Evolutionary conservation across 208 protist species (phyloP).

Genomic region (Blastocrithidia nonstop): DNA sequence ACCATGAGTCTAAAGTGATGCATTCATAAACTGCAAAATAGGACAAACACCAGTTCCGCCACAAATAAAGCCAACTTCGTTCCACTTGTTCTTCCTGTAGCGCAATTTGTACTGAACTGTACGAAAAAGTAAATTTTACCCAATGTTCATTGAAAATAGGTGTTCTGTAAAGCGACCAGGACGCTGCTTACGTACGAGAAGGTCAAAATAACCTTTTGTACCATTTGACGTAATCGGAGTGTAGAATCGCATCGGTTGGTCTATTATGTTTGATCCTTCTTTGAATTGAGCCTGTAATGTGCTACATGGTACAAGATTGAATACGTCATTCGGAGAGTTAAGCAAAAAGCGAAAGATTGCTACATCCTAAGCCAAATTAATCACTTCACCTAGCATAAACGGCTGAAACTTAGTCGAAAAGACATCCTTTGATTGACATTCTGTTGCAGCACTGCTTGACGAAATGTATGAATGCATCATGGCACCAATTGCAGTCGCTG

Average conservation of each 20-base stretch:
- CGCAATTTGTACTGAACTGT: conserved; percentile 63
- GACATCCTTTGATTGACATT: conserved; percentile 17
- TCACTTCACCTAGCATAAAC: conserved; percentile 72
- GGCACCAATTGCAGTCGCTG: conserved; percentile 38
- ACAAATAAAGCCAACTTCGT: conserved; percentile 75
- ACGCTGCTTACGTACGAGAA: conserved; percentile 74
- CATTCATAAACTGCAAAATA: conserved; percentile 83
- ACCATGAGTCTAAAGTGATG: conserved; percentile 54
- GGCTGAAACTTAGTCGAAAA: conserved; percentile 62
- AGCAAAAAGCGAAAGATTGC: conserved; percentile 80
- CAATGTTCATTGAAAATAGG: conserved; percentile 70
- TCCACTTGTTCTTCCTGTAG: conserved; percentile 69
- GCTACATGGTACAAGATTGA: conserved; percentile 62
- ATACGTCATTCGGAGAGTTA: conserved; percentile 35
- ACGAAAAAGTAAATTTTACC: conserved; percentile 66
- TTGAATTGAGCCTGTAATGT: conserved; percentile 76
- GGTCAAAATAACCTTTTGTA: conserved; percentile 80
- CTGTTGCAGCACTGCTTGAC: conserved; percentile 7
- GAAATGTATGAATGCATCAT: conserved; percentile 35
- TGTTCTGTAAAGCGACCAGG: conserved; percentile 73
- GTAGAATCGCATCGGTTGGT: conserved; percentile 82
- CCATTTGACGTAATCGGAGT: conserved; percentile 80
- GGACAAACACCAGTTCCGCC: conserved; percentile 88
- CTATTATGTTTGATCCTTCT: conserved; percentile 58
- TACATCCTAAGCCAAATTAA: conserved; percentile 74